These are phyloP conservation scores for Nematocida ironsii DNA, from an alignment of 371 early-diverging fungal species.

Conservation along the genomic window DNA sequence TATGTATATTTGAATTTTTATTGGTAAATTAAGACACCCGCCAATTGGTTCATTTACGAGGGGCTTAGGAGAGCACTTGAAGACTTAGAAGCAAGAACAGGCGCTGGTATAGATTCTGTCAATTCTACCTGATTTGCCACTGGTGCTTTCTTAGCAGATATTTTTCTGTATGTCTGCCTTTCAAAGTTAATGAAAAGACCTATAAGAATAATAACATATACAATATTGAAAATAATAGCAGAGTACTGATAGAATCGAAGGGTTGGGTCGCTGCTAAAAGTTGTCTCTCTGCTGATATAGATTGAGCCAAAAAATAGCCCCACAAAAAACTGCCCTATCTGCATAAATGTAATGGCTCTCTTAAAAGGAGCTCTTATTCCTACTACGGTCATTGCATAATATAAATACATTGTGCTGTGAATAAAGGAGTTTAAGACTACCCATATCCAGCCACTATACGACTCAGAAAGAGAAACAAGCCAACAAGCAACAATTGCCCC, in stretches of 20 bases:
- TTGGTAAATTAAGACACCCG: slow-evolving; percentile 18
- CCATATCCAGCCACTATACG: slow-evolving; percentile 62
- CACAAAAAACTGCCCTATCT: slow-evolving; percentile 61
- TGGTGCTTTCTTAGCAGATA: not conserved
- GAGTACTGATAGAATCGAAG: slow-evolving; percentile 43
- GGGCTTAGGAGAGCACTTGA: slow-evolving; percentile 7
- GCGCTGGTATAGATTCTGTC: not conserved
- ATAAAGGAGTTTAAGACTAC: slow-evolving; percentile 64
- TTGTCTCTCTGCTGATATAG: slow-evolving; percentile 24
- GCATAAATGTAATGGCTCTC: slow-evolving; percentile 60
- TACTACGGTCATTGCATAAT: slow-evolving; percentile 53
- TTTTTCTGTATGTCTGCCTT: slow-evolving; percentile 53
- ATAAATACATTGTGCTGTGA: slow-evolving; percentile 63
- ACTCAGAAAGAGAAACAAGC: slow-evolving; percentile 43
- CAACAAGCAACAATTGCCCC: slow-evolving; percentile 63
- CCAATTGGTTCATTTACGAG: slow-evolving; percentile 8
- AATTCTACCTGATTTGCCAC: not conserved
- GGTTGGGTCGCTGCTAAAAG: slow-evolving; percentile 34
- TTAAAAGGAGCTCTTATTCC: slow-evolving; percentile 59
- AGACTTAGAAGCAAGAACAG: not conserved
- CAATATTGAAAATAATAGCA: slow-evolving; percentile 53
- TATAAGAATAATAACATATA: slow-evolving; percentile 57
- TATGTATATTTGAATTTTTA: slow-evolving; percentile 33
- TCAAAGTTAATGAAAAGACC: slow-evolving; percentile 54
- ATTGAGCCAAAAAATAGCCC: slow-evolving; percentile 43